phyloP scores from a whole-genome alignment of 83 land plant species.

The Diphasiastrum complanatum region DNA sequence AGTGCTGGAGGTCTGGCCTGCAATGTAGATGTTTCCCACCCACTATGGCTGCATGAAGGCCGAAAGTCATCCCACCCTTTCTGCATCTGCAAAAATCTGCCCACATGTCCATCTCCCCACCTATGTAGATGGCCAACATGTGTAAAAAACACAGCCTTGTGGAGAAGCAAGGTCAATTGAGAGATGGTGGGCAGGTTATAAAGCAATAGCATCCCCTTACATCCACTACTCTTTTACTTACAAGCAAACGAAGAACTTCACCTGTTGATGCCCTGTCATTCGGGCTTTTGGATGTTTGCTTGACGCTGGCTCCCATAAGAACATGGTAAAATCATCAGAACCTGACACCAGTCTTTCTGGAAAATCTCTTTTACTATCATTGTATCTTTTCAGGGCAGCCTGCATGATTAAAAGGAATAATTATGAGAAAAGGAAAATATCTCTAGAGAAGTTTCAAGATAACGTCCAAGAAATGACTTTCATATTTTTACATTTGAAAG shows the following conservation, averaged over 20 bases:
- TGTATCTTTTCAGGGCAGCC: conserved; percentile 78
- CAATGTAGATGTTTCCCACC: no score
- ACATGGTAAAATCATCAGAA: conserved; percentile 98
- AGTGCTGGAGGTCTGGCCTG: no score
- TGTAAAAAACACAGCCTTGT: background rate
- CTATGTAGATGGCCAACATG: background rate
- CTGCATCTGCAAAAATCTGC: no score
- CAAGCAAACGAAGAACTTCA: conserved; percentile 18
- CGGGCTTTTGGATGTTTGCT: conserved; percentile 95
- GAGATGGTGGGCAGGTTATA: no score
- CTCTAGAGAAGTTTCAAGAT: no score
- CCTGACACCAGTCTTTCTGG: conserved; percentile 93
- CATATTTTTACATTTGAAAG: no score
- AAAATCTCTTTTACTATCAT: conserved; percentile 65
- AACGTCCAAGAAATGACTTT: no score
- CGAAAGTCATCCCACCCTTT: no score
- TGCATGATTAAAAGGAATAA: conserved; percentile 8
- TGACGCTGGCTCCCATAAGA: conserved; percentile 84
- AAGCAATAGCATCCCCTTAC: no score
- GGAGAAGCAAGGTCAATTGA: background rate
- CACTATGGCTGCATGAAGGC: no score
- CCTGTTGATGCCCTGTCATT: conserved; percentile 99
- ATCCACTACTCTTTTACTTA: no score
- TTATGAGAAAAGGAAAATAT: no score
- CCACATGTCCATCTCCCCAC: background rate